Evolutionary conservation across 306 rosid genomes (phyloP), one percentile per base, ranked within the genome.

Genomic region (Macrotyloma uniflorum): DNA sequence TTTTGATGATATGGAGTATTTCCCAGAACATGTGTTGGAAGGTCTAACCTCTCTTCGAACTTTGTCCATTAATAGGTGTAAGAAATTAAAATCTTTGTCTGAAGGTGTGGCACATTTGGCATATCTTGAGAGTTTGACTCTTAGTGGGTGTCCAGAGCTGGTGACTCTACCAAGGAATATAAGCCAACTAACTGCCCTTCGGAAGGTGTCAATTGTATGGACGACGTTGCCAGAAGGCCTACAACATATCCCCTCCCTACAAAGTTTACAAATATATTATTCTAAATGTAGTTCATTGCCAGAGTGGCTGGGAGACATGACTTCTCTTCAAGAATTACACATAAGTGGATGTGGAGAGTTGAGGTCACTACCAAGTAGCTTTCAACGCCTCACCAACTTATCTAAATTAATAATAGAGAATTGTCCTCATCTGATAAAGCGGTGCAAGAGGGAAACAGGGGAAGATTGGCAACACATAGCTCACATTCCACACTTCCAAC

Each of bases 311-410:
- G 77, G 77, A 38, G 23, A 14, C 11, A 22, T 72, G 16, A 36
- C 53, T 14, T 72, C 49, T 65, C 74, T 76, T 51, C 54, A n/a
- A 23, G 6, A 12, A 3, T 9, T 76, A 51, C 1, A 1, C 0
- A 35, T 76, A 24, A 0, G 0, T 0, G 0, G 0, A 0, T 70
- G 72, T 38, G 0, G 2, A 0, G 4, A 62, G 46, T n/a, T 71
- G 23, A 72, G 67, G 6, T 72, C 79, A 5, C 30, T 80, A 0
- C 79, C 83, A 3, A n/a, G 6, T 20, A 72, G 51, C 69, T 2
- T 77, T 43, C 68, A 18, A 15, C 67, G 47, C 22, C 81, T 67
- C 45, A 54, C 23, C 6, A 67, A 54, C 50, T 51, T 80, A 50
- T 4, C 10, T 18, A 0, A 5, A 1, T 55, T 64, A 6, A 0